Evolutionary conservation across 352 stramenopile species (phyloP).

Genomic region (Phytophthora pisi): DNA sequence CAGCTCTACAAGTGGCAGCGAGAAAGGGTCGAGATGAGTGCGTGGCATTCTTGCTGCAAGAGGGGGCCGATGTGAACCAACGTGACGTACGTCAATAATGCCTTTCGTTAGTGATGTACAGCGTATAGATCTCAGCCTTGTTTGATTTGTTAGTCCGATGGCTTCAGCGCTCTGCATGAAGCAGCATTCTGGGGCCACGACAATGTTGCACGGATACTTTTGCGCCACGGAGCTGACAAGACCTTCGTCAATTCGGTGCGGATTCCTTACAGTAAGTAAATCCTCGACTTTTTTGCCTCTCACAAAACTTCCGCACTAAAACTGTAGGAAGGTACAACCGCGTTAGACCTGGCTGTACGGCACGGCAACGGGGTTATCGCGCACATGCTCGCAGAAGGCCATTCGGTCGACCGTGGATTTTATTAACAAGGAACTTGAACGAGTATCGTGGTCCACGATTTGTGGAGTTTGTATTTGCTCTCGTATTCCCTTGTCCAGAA

Average conservation of each 20-base stretch:
- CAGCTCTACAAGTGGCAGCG: slow-evolving; percentile 56
- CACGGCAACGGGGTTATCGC: slow-evolving; percentile 67
- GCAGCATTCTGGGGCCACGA: slow-evolving; percentile 66
- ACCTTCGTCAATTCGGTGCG: slow-evolving; percentile 55
- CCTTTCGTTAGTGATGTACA: not conserved
- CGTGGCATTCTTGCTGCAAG: slow-evolving; percentile 58
- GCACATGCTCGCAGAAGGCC: slow-evolving; percentile 64
- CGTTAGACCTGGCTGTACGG: slow-evolving; percentile 67
- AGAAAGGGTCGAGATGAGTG: slow-evolving; percentile 62
- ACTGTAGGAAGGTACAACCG: slow-evolving; percentile 57
- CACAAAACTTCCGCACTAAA: slow-evolving; percentile 13
- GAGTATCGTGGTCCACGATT: too few species aligned
- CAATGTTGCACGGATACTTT: slow-evolving; percentile 62
- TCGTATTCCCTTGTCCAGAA: too few species aligned
- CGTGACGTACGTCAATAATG: slow-evolving; percentile 44
- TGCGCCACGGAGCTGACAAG: slow-evolving; percentile 64
- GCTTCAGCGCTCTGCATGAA: slow-evolving; percentile 73
- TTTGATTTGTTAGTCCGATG: slow-evolving; percentile 51
- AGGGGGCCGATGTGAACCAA: slow-evolving; percentile 63
- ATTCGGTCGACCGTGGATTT: slow-evolving; percentile 59
- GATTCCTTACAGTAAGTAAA: not conserved
- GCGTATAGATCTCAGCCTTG: not conserved
- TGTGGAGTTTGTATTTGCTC: too few species aligned
- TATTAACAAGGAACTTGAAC: slow-evolving; percentile 40
- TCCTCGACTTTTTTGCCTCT: not conserved